Evolutionary conservation across 441 rosid genomes (phyloP).

Genomic region (Aleurites moluccanus): DNA sequence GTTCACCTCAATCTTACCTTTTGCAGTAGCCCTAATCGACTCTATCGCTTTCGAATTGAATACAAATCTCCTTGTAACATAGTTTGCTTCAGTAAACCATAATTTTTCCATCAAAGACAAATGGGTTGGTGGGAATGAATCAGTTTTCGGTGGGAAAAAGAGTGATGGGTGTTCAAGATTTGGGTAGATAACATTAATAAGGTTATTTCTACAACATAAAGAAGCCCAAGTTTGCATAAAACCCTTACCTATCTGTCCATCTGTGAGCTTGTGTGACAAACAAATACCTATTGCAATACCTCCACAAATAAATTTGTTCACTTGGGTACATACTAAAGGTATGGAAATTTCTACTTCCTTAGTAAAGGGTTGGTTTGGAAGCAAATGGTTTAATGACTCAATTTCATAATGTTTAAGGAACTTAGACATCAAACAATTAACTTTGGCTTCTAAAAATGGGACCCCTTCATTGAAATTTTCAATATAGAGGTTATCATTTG

Average conservation of each 20-base stretch:
- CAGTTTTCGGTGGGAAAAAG: constrained; percentile 20
- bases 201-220: not conserved
- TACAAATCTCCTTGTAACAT: constrained; percentile 27
- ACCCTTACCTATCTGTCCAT: not conserved
- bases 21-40: not conserved
- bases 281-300: constrained; percentile 13
- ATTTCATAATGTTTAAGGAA: constrained; percentile 16
- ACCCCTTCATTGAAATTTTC: constrained; percentile 22
- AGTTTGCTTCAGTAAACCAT: constrained; percentile 22
- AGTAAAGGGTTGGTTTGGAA: constrained; percentile 21
- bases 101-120: constrained; percentile 20
- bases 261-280: constrained; percentile 25
- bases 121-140: not conserved
- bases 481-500: constrained; percentile 4
- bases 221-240: constrained; percentile 12
- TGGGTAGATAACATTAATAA: not conserved
- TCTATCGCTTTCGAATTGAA: constrained; percentile 21
- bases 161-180: not conserved
- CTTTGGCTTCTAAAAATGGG: constrained; percentile 22
- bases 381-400: constrained; percentile 17
- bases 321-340: constrained; percentile 12
- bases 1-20: not conserved
- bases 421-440: constrained; percentile 5
- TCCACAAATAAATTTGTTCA: constrained; percentile 21
- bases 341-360: not conserved